These are phyloP conservation scores for Hypoxylon perforatum DNA, from an alignment of 495 filamentous ascomycete species.

Conservation along the genomic window DNA sequence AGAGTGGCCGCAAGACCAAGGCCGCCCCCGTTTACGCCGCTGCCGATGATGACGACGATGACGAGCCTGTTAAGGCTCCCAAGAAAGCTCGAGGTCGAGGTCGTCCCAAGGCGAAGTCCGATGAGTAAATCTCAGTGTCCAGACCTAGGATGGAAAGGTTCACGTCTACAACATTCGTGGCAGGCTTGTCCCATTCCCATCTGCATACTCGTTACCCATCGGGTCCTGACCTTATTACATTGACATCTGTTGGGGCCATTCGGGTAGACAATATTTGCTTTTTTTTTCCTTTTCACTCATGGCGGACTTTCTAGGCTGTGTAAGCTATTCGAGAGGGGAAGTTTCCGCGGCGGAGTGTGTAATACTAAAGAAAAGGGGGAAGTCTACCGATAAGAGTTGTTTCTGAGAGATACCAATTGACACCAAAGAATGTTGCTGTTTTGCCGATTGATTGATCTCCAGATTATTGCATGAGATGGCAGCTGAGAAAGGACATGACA, in stretches of 20 bases:
- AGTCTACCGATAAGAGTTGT: conserved; percentile 11
- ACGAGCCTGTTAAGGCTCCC: conserved; percentile 21
- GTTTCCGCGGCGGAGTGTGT: conserved; percentile 1
- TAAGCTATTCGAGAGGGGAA: not conserved
- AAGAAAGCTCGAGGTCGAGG: conserved; percentile 30
- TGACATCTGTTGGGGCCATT: not conserved
- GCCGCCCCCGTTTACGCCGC: conserved; percentile 23
- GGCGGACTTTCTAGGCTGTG: not conserved
- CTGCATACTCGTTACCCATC: not conserved
- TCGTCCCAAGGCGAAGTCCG: conserved; percentile 26
- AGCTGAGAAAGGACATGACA: not conserved
- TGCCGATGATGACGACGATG: conserved; percentile 15
- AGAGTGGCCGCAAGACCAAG: conserved; percentile 44
- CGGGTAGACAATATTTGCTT: conserved; percentile 2
- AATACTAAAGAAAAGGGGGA: conserved; percentile 11
- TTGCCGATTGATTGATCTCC: conserved; percentile 2
- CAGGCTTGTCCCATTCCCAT: too few relatives aligned
- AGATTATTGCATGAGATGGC: not conserved
- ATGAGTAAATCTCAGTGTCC: not conserved
- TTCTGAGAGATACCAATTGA: conserved; percentile 37
- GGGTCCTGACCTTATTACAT: not conserved
- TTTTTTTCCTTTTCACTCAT: conserved; percentile 22
- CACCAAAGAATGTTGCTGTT: conserved; percentile 16
- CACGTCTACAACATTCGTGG: not conserved
- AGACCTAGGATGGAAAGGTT: not conserved